Evolutionary conservation across 495 filamentous ascomycete genomes (phyloP).

Genomic region (Hyaloscypha finlandica): DNA sequence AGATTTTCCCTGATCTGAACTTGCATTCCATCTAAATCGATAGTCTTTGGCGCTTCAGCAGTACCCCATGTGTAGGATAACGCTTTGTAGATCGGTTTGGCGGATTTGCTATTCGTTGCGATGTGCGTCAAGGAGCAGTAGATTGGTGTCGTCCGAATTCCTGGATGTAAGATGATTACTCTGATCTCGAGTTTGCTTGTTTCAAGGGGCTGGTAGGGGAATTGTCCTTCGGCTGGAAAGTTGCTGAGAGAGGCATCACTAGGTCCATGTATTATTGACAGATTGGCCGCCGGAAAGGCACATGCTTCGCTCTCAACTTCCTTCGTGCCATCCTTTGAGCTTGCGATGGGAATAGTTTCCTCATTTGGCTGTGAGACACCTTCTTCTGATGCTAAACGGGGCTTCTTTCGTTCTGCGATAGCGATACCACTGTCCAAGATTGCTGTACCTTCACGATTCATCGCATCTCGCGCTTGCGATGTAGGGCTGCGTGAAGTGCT

Average conservation of each 20-base stretch:
- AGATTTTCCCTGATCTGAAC: constrained; percentile 27
- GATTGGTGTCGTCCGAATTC: not conserved
- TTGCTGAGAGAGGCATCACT: not conserved
- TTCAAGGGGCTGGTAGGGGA: constrained; percentile 5
- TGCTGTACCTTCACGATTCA: too few relatives aligned
- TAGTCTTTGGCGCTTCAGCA: not conserved
- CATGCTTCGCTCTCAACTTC: too few relatives aligned
- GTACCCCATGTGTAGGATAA: constrained; percentile 30
- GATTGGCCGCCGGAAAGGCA: not conserved
- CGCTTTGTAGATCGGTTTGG: constrained; percentile 20
- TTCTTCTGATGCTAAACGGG: too few relatives aligned
- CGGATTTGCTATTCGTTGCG: not conserved
- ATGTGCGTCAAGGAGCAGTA: not conserved
- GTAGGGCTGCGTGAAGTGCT: too few relatives aligned
- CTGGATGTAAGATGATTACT: not conserved
- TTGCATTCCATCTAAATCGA: constrained; percentile 6
- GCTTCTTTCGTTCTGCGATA: too few relatives aligned
- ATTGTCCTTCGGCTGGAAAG: not conserved
- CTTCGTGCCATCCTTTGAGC: too few relatives aligned
- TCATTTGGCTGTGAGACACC: too few relatives aligned
- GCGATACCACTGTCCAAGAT: too few relatives aligned
- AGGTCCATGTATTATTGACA: constrained; percentile 7
- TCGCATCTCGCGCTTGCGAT: too few relatives aligned
- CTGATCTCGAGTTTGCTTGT: not conserved
- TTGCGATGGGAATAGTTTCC: too few relatives aligned